Conservation (phyloP, 2,329 filamentous ascomycete genomes). For the Hysterium pulicare region DNA sequence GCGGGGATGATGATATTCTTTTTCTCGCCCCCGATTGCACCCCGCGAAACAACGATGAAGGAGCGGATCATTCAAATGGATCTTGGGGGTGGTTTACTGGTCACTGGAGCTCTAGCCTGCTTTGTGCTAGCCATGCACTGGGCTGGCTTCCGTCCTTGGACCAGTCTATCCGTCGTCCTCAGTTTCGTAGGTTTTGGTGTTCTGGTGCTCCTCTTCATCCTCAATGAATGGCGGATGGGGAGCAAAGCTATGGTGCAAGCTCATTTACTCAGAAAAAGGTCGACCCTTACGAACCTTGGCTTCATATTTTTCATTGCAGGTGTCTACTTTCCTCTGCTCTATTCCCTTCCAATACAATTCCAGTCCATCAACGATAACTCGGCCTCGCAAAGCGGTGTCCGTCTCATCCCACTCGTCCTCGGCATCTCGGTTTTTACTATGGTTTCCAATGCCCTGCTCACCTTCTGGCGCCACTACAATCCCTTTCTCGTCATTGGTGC, state of each 20-base stretch:
- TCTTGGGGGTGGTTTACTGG: slow-evolving; percentile 17
- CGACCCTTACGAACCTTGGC: not conserved
- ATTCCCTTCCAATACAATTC: slow-evolving; percentile 27
- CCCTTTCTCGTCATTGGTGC: slow-evolving; percentile 39
- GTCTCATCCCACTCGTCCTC: slow-evolving; percentile 25
- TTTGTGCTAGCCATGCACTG: slow-evolving; percentile 29
- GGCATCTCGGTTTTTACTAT: slow-evolving; percentile 26
- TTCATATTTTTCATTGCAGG: slow-evolving; percentile 9
- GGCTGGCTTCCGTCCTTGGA: slow-evolving; percentile 12
- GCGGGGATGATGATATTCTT: slow-evolving; percentile 37
- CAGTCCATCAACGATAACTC: slow-evolving; percentile 24
- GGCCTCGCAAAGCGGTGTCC: slow-evolving; percentile 24
- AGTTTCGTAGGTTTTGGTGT: not conserved
- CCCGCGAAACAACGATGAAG: slow-evolving; percentile 5
- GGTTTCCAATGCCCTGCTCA: slow-evolving; percentile 22
- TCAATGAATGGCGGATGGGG: slow-evolving; percentile 1
- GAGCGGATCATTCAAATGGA: slow-evolving; percentile 24
- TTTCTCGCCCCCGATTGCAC: slow-evolving; percentile 15
- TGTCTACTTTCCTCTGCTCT: slow-evolving; percentile 26
- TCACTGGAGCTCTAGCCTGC: slow-evolving; percentile 19
- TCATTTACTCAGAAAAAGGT: not conserved
- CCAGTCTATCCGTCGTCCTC: not conserved
- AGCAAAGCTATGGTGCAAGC: slow-evolving; percentile 1
- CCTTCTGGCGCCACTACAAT: slow-evolving; percentile 38
- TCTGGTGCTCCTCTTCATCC: not conserved